Evolutionary conservation across 2,329 filamentous ascomycete genomes (phyloP).

Genomic region (Epichloe sylvatica): DNA sequence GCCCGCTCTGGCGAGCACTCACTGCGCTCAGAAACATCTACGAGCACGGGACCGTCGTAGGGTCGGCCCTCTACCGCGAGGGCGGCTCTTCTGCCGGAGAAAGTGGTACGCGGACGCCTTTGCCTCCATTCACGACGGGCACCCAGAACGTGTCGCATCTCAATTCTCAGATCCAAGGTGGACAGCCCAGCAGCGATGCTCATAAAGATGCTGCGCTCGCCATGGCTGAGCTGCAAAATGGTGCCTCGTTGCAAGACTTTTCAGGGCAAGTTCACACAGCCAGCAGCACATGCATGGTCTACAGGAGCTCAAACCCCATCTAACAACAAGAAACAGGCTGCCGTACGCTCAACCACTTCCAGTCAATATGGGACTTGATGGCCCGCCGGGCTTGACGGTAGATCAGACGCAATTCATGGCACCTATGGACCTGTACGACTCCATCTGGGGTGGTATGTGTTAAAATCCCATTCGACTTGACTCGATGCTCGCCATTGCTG

Average conservation of each 20-base stretch:
- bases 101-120: slow-evolving; percentile 32
- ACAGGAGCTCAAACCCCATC: too few relatives aligned
- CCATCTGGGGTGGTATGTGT: slow-evolving; percentile 51
- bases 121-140: slow-evolving; percentile 15
- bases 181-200: slow-evolving; percentile 28
- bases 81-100: slow-evolving; percentile 30
- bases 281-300: background rate
- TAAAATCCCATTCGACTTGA: background rate
- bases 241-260: slow-evolving; percentile 33
- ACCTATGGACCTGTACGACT: slow-evolving; percentile 54
- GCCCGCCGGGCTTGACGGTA: slow-evolving; percentile 35
- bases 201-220: slow-evolving; percentile 49
- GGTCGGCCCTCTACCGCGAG: slow-evolving; percentile 35
- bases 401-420: slow-evolving; percentile 48
- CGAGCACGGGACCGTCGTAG: slow-evolving; percentile 46
- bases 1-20: slow-evolving; percentile 46
- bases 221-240: slow-evolving; percentile 53
- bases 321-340: slow-evolving; percentile 15
- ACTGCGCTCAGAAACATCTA: slow-evolving; percentile 52
- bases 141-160: slow-evolving; percentile 11
- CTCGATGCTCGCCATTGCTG: background rate
- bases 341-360: slow-evolving; percentile 26
- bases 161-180: slow-evolving; percentile 14
- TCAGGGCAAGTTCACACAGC: slow-evolving; percentile 19
- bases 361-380: slow-evolving; percentile 25